Conservation (phyloP, 1,284 basidiomycete genomes). For the Tylopilus orsonianus region DNA sequence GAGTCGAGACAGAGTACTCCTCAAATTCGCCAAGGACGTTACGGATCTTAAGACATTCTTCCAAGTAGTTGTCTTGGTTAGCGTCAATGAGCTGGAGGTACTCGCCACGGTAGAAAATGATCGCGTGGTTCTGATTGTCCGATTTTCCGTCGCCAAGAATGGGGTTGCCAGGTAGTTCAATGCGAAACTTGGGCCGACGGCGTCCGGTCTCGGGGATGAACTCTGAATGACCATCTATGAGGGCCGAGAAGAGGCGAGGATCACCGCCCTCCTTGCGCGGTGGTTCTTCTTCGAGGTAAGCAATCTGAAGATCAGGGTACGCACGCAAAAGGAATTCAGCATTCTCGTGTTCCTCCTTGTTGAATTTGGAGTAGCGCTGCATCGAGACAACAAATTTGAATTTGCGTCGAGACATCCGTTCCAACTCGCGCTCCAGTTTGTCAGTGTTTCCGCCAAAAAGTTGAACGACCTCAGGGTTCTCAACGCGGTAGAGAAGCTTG, state of each 20-base stretch:
- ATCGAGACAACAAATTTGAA: conserved; percentile 99
- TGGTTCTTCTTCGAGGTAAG: conserved; percentile 96
- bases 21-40: conserved; percentile 99
- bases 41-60: conserved; percentile 99
- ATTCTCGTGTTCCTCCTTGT: conserved; percentile 99
- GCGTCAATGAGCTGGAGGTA: conserved; percentile 99
- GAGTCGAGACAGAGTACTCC: conserved; percentile 82
- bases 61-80: conserved; percentile 99
- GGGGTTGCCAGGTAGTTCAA: conserved; percentile 98
- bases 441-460: conserved; percentile 97
- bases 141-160: conserved; percentile 99
- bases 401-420: conserved; percentile 96
- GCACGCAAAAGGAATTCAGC: conserved; percentile 97
- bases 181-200: conserved; percentile 94
- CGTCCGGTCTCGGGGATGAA: conserved; percentile 88
- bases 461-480: conserved; percentile 98
- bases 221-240: conserved; percentile 98
- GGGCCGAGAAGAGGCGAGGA: conserved; percentile 90
- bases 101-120: conserved; percentile 98
- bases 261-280: conserved; percentile 94
- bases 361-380: conserved; percentile 99
- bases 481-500: conserved; percentile 98
- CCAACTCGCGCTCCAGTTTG: conserved; percentile 93
- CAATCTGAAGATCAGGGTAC: conserved; percentile 99
- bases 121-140: conserved; percentile 99